Evolutionary conservation across 2,329 filamentous ascomycete genomes (phyloP), one percentile per base, ranked within the genome.

Genomic region (Colletotrichum musicola): DNA sequence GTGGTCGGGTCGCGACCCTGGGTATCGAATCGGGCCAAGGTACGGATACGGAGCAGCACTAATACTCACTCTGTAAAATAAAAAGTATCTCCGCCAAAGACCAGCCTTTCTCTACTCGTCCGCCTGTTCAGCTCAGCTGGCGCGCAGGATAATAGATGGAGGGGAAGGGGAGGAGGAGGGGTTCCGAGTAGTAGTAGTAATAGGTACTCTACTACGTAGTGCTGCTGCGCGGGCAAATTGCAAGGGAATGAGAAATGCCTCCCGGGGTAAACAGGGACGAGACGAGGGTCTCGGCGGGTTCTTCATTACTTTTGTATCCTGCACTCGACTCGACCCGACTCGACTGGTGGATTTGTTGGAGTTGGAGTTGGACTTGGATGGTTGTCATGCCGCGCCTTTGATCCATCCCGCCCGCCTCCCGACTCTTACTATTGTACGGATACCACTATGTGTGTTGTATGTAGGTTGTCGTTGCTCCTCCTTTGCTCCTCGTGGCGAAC

Each of bases 241-340:
- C 62, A 64, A 68, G 53, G 53, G 53, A 53, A 64, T 40, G 53
- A 58, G 64, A 49, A 64, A 38, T 46, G 53, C 53, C 53, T 59
- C 47, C 54, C 47, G 59, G 60, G 53, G 44, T 46, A 64, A 64
- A 44, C 27, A 60, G 54, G 25, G 42, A 55, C 63, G 64, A 62
- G 49, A 68, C 38, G 64, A 47, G 46, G 20, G 58, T 67, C 66
- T 54, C 68, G 70, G 56, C 70, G 68, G 64, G 64, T 69, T 60
- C 62, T 49, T 66, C 58, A 50, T 61, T 44, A 66, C 60, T 42
- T 60, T 71, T 69, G 70, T 64, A 67, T 65, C 57, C 50, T 68
- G 66, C 53, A 69, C 35, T 42, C 10, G 16, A 10, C 30, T 10
- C 7, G 27, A 30, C 27, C 6, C 27, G 27, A 30, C 27, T 30